These are phyloP conservation scores for Roridomyces roridus DNA, from an alignment of 768 basidiomycete species.

Conservation along the genomic window DNA sequence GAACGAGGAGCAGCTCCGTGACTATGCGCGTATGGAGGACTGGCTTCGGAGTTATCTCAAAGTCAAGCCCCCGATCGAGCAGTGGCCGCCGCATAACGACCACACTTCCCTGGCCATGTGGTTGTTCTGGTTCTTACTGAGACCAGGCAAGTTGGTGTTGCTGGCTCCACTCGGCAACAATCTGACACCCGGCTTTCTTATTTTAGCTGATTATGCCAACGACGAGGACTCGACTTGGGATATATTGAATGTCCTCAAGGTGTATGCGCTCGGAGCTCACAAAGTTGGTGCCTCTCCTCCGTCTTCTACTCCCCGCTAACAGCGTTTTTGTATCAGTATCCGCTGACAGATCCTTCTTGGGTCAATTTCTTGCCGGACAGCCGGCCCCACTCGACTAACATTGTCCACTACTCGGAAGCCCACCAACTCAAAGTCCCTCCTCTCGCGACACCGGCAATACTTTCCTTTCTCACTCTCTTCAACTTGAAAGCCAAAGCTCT, in stretches of 20 bases:
- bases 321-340: constrained; percentile 54
- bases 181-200: constrained; percentile 1
- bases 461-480: constrained; percentile 67
- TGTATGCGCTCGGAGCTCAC: constrained; percentile 74
- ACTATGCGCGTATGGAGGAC: constrained; percentile 63
- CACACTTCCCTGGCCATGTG: constrained; percentile 72
- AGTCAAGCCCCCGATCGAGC: constrained; percentile 43
- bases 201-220: constrained; percentile 54
- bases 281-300: constrained; percentile 35
- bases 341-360: constrained; percentile 64
- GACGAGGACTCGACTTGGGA: constrained; percentile 47
- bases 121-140: constrained; percentile 78
- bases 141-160: constrained; percentile 52
- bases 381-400: constrained; percentile 26
- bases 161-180: not conserved
- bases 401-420: constrained; percentile 51
- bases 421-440: constrained; percentile 62
- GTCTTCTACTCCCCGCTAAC: constrained; percentile 11
- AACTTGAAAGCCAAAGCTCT: constrained; percentile 39
- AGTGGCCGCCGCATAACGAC: constrained; percentile 64
- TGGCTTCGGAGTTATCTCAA: constrained; percentile 72
- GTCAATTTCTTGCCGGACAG: constrained; percentile 54
- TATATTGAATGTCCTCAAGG: constrained; percentile 58
- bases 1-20: constrained; percentile 73
- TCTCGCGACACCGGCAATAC: constrained; percentile 73